These are phyloP conservation scores for Bolboschoenoplectus hybrid DNA, from an alignment of 202 grass and related monocot genomes.

Conservation along the genomic window DNA sequence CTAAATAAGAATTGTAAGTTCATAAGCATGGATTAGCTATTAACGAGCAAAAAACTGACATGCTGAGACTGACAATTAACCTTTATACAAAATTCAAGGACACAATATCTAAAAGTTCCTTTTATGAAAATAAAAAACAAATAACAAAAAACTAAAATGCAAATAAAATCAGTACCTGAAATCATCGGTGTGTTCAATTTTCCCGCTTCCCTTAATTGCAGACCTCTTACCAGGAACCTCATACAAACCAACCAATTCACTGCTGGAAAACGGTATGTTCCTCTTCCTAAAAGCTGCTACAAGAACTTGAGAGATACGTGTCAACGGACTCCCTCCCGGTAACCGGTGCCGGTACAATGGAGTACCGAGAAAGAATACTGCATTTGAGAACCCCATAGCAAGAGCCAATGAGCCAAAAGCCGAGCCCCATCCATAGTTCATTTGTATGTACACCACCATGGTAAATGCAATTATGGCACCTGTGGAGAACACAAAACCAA, in stretches of 20 bases:
- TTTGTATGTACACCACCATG: constrained; percentile 81
- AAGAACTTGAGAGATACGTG: constrained; percentile 74
- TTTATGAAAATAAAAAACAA: background rate
- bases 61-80: no score
- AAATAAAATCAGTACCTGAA: constrained; percentile 51
- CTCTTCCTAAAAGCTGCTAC: constrained; percentile 76
- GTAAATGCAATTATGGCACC: constrained; percentile 84
- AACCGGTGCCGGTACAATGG: constrained; percentile 73
- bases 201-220: constrained; percentile 70
- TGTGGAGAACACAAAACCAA: background rate
- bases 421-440: constrained; percentile 72
- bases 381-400: constrained; percentile 83
- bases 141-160: background rate
- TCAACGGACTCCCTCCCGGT: constrained; percentile 81
- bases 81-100: background rate
- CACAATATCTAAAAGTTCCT: background rate
- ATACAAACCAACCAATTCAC: constrained; percentile 60
- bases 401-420: constrained; percentile 82
- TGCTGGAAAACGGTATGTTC: constrained; percentile 47
- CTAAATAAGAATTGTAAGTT: no score
- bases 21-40: no score
- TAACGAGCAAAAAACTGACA: no score
- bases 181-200: constrained; percentile 86
- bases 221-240: constrained; percentile 76
- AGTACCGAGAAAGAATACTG: constrained; percentile 66